These are phyloP conservation scores for Aspergillus ochraceoroseus DNA, from an alignment of 2,329 filamentous ascomycete species.

Conservation along the genomic window DNA sequence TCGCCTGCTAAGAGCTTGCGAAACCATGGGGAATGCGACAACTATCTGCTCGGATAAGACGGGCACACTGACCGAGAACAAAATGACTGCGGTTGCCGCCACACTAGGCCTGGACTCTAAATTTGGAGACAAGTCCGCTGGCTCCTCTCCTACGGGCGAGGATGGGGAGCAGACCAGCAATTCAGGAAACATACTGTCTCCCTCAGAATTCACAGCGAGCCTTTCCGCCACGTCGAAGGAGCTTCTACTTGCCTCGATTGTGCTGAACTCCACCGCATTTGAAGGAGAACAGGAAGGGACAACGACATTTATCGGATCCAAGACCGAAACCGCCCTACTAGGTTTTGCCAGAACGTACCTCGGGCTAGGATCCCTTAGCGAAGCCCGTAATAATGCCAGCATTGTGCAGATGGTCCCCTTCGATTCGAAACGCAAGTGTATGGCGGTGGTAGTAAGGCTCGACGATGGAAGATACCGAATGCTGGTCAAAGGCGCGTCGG, in stretches of 20 bases:
- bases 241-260: constrained; percentile 59
- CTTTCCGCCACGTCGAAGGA: constrained; percentile 52
- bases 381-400: constrained; percentile 59
- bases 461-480: constrained; percentile 54
- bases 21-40: constrained; percentile 62
- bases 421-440: constrained; percentile 64
- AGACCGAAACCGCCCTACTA: constrained; percentile 72
- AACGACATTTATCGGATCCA: constrained; percentile 64
- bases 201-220: constrained; percentile 51
- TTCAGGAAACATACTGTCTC: constrained; percentile 46
- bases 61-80: constrained; percentile 60
- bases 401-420: constrained; percentile 54
- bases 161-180: constrained; percentile 20
- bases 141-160: constrained; percentile 24
- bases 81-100: constrained; percentile 58
- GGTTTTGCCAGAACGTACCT: constrained; percentile 62
- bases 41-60: constrained; percentile 64
- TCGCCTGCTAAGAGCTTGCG: constrained; percentile 55
- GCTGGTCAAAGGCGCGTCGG: constrained; percentile 51
- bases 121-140: constrained; percentile 42
- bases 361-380: constrained; percentile 57
- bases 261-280: constrained; percentile 66
- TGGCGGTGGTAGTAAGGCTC: constrained; percentile 59
- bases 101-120: constrained; percentile 48
- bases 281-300: constrained; percentile 59